phyloP scores from a whole-genome alignment of 1,284 basidiomycete species.

The Malassezia restricta region DNA sequence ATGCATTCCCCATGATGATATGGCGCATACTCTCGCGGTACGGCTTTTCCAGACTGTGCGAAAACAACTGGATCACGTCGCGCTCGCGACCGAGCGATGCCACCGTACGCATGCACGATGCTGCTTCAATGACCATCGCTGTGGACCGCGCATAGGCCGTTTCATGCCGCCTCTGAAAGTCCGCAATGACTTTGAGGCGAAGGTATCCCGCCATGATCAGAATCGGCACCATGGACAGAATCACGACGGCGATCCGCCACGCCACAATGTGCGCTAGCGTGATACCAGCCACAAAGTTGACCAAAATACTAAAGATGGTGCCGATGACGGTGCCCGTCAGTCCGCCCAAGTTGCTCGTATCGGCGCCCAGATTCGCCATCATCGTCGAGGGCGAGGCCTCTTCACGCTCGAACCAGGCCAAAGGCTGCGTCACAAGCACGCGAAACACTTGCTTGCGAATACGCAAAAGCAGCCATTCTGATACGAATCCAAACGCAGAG shows the following conservation, averaged over 20 bases:
- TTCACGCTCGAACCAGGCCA: constrained; percentile 26
- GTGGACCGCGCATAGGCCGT: constrained; percentile 30
- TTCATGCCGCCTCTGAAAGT: constrained; percentile 34
- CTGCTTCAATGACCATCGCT: constrained; percentile 33
- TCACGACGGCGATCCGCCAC: constrained; percentile 33
- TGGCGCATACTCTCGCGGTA: constrained; percentile 28
- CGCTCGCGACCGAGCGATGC: constrained; percentile 26
- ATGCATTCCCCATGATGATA: constrained; percentile 27
- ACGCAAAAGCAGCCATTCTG: constrained; percentile 30
- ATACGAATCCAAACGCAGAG: constrained; percentile 25
- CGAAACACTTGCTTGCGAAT: constrained; percentile 24
- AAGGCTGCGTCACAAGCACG: constrained; percentile 22
- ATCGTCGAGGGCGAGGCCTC: constrained; percentile 21
- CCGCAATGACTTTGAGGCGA: constrained; percentile 32
- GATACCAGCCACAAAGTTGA: constrained; percentile 32
- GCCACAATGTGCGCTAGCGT: constrained; percentile 26
- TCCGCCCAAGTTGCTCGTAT: constrained; percentile 29
- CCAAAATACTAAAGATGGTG: constrained; percentile 33
- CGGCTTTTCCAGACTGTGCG: constrained; percentile 21
- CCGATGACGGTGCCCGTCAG: constrained; percentile 33
- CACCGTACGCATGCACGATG: constrained; percentile 29
- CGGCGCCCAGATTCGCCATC: constrained; percentile 28
- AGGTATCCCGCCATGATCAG: constrained; percentile 29
- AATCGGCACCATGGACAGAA: constrained; percentile 29
- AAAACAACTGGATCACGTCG: constrained; percentile 27